A percentile compares a stretch with the other conserved stretches of the same genome.
Evolutionary conservation across 257 asterid species (phyloP).

Genomic region (Gynochthodes officinalis): DNA sequence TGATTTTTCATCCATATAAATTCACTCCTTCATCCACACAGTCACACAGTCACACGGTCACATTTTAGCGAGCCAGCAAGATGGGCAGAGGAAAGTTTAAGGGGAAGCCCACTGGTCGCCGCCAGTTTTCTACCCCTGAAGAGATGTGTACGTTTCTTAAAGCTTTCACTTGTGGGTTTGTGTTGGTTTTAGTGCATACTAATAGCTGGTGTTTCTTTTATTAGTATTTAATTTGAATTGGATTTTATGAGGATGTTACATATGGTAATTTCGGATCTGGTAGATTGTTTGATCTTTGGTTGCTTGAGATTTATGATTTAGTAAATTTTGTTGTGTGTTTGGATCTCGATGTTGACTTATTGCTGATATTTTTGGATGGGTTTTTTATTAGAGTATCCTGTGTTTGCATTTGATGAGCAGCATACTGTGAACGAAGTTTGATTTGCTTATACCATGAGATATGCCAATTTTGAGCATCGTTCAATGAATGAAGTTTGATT

Average conservation of each 20-base stretch:
- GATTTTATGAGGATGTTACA: background rate
- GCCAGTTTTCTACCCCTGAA: conserved; percentile 48
- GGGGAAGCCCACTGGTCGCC: conserved; percentile 57
- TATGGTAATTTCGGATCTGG: background rate
- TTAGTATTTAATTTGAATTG: background rate
- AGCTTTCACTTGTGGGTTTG: background rate
- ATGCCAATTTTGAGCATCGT: too few species aligned
- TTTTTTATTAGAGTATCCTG: background rate
- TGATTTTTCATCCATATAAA: background rate
- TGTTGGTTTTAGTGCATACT: background rate
- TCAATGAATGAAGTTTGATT: too few species aligned
- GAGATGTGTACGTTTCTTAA: conserved; percentile 34
- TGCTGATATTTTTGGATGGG: background rate
- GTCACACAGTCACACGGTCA: background rate
- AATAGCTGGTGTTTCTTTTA: background rate
- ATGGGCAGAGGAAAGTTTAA: conserved; percentile 56
- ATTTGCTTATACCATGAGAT: too few species aligned
- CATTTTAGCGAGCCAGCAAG: background rate
- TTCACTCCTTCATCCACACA: background rate
- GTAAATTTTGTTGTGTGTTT: background rate
- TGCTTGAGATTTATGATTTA: background rate
- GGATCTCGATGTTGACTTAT: background rate
- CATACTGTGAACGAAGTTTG: too few species aligned
- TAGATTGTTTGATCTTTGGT: background rate
- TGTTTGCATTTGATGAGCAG: too few species aligned